Percentiles rank a stretch among this genome's conserved stretches.
These are phyloP conservation scores for Gryganskiella cystojenkinii DNA, from an alignment of 192 early-diverging fungal genomes.

Conservation along the genomic window DNA sequence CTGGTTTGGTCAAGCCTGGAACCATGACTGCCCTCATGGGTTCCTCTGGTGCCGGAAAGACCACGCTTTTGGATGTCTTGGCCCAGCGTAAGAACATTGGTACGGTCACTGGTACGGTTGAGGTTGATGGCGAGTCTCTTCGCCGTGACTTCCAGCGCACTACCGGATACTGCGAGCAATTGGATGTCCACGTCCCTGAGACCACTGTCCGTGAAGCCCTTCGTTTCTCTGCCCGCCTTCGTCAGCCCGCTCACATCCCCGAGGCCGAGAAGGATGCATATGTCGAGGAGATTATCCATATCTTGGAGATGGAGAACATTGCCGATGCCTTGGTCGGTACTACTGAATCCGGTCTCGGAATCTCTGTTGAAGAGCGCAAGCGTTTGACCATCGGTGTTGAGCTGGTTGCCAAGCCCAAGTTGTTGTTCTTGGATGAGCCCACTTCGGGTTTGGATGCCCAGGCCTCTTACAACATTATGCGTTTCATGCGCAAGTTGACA, in stretches of 20 bases:
- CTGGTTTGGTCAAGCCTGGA: conserved; percentile 78
- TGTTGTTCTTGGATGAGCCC: conserved; percentile 92
- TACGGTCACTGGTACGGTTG: conserved; percentile 73
- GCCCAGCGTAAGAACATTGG: conserved; percentile 83
- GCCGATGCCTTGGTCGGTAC: conserved; percentile 79
- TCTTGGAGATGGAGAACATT: conserved; percentile 81
- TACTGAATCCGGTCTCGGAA: conserved; percentile 76
- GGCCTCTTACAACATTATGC: conserved; percentile 78
- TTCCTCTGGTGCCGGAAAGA: conserved; percentile 78
- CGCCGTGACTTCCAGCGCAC: conserved; percentile 71
- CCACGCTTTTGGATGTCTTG: conserved; percentile 80
- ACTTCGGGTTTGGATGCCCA: conserved; percentile 88
- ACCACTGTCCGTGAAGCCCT: conserved; percentile 83
- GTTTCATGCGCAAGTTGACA: conserved; percentile 76
- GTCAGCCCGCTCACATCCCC: conserved; percentile 72
- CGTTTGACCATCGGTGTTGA: conserved; percentile 89
- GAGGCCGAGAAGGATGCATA: conserved; percentile 74
- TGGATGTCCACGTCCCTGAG: conserved; percentile 80
- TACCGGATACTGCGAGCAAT: conserved; percentile 88
- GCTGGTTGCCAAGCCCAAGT: conserved; percentile 80
- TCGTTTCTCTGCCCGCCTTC: conserved; percentile 80
- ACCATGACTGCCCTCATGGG: conserved; percentile 89
- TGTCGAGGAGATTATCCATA: conserved; percentile 80
- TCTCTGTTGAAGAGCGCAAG: conserved; percentile 90
- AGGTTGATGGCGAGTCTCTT: conserved; percentile 72